Percentiles rank a stretch among this genome's conserved stretches.
Conservation (phyloP, 805 yeast genomes). For the Ogataea pilisensis region DNA sequence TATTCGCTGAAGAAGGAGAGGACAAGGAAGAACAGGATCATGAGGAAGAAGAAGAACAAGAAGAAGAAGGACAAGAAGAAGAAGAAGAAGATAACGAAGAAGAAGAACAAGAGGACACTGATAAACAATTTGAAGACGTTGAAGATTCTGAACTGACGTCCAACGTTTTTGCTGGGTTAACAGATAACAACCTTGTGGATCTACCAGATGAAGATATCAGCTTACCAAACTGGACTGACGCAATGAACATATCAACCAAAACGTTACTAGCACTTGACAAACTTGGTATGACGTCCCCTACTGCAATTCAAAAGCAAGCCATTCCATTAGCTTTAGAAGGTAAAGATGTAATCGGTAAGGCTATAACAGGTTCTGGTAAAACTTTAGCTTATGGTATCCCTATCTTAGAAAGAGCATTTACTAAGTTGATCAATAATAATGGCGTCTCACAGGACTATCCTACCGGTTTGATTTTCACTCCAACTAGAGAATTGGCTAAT, state of each 20-base stretch:
- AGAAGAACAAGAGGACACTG: background rate
- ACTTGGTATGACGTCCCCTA: slow-evolving; percentile 64
- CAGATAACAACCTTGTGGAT: slow-evolving; percentile 8
- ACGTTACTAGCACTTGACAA: slow-evolving; percentile 58
- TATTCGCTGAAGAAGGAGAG: background rate
- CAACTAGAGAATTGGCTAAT: slow-evolving; percentile 94
- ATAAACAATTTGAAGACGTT: slow-evolving; percentile 1
- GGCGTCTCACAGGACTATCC: slow-evolving; percentile 37
- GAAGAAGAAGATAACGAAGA: background rate
- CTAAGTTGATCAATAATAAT: slow-evolving; percentile 12
- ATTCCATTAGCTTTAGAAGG: slow-evolving; percentile 74
- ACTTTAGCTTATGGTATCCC: slow-evolving; percentile 96
- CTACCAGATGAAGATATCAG: slow-evolving; percentile 34
- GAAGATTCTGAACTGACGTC: slow-evolving; percentile 12
- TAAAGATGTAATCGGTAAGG: slow-evolving; percentile 87
- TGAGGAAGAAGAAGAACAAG: slow-evolving; percentile 1
- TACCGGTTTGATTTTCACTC: slow-evolving; percentile 80
- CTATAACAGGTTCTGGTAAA: slow-evolving; percentile 97
- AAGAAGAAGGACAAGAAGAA: background rate
- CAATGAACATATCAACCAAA: slow-evolving; percentile 44
- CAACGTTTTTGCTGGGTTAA: slow-evolving; percentile 14
- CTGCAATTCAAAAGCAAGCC: slow-evolving; percentile 74
- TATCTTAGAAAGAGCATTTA: slow-evolving; percentile 62
- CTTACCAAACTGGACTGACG: slow-evolving; percentile 58
- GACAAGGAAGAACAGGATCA: slow-evolving; percentile 1